Conservation (phyloP, 2,329 filamentous ascomycete genomes). For the Colletotrichum sp. region DNA sequence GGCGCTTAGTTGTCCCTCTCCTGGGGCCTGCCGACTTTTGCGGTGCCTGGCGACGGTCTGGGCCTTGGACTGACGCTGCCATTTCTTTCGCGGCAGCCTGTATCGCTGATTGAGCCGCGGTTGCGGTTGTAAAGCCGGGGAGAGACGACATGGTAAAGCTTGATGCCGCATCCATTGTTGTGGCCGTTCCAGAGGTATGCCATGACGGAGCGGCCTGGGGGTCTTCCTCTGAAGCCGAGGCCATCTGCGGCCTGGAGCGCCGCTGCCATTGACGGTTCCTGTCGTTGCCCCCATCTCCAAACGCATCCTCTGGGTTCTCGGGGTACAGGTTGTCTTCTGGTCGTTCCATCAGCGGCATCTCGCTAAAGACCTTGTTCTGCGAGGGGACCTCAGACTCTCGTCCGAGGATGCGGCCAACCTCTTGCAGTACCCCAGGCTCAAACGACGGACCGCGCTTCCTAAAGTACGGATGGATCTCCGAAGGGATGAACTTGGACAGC, state of each 20-base stretch:
- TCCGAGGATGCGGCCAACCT: conserved; percentile 74
- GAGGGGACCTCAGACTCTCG: conserved; percentile 59
- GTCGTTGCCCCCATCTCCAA: neutral
- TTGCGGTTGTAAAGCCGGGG: conserved; percentile 67
- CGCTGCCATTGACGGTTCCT: conserved; percentile 14
- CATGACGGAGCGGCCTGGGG: neutral
- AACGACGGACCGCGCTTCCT: conserved; percentile 73
- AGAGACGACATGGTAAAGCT: conserved; percentile 64
- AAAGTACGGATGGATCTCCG: conserved; percentile 42
- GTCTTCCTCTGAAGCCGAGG: neutral
- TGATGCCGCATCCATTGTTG: conserved; percentile 65
- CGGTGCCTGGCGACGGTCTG: conserved; percentile 20
- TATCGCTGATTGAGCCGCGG: conserved; percentile 54
- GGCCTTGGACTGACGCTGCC: conserved; percentile 15
- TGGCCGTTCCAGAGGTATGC: conserved; percentile 34
- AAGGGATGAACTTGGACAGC: conserved; percentile 75
- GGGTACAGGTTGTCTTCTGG: conserved; percentile 74
- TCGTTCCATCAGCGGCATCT: conserved; percentile 57
- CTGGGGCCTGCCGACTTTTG: conserved; percentile 18
- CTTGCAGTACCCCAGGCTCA: conserved; percentile 63
- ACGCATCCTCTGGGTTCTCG: conserved; percentile 30
- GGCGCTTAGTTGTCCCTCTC: conserved; percentile 35
- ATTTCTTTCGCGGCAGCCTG: conserved; percentile 32
- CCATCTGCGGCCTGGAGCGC: neutral
- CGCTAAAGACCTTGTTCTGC: conserved; percentile 57